These are phyloP conservation scores for Aspergillus flavus DNA, from an alignment of 2,329 filamentous ascomycete genomes.

Conservation along the genomic window DNA sequence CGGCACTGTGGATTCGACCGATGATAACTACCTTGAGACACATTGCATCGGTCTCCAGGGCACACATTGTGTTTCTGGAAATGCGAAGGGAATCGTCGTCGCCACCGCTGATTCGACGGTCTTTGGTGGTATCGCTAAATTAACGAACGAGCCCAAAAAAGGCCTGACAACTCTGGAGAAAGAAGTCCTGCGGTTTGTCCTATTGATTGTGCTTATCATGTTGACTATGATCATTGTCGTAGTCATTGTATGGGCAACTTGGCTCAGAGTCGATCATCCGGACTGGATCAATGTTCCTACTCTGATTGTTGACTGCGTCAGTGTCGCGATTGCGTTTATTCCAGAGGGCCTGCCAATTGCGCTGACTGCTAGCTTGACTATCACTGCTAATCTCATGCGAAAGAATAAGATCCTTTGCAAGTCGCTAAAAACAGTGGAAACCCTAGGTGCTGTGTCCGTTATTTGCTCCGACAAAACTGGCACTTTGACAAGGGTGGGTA, in stretches of 20 bases:
- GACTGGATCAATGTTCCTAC: constrained; percentile 72
- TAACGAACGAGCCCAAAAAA: constrained; percentile 69
- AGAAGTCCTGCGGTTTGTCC: constrained; percentile 73
- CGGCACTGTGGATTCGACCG: constrained; percentile 66
- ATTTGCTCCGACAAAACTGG: constrained; percentile 80
- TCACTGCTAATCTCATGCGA: constrained; percentile 75
- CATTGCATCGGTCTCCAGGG: constrained; percentile 75
- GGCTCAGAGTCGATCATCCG: constrained; percentile 67
- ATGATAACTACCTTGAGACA: constrained; percentile 76
- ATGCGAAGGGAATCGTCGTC: constrained; percentile 67
- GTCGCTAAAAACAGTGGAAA: constrained; percentile 77
- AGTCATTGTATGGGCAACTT: constrained; percentile 69
- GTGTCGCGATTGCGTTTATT: constrained; percentile 73
- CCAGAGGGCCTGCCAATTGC: constrained; percentile 74
- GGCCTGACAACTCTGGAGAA: constrained; percentile 71
- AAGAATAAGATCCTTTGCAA: constrained; percentile 79
- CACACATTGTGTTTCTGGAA: constrained; percentile 75
- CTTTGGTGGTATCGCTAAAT: constrained; percentile 73
- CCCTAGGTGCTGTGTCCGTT: constrained; percentile 70
- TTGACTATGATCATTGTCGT: constrained; percentile 58
- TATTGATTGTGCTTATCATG: constrained; percentile 69
- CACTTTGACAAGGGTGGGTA: constrained; percentile 23
- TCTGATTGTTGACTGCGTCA: constrained; percentile 73
- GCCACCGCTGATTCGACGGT: constrained; percentile 73
- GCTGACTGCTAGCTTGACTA: constrained; percentile 70